A percentile compares a stretch with the other conserved stretches of the same genome.
These are phyloP conservation scores for Barnettozyma wickerhamii DNA, from an alignment of 805 yeast genomes.

Conservation along the genomic window DNA sequence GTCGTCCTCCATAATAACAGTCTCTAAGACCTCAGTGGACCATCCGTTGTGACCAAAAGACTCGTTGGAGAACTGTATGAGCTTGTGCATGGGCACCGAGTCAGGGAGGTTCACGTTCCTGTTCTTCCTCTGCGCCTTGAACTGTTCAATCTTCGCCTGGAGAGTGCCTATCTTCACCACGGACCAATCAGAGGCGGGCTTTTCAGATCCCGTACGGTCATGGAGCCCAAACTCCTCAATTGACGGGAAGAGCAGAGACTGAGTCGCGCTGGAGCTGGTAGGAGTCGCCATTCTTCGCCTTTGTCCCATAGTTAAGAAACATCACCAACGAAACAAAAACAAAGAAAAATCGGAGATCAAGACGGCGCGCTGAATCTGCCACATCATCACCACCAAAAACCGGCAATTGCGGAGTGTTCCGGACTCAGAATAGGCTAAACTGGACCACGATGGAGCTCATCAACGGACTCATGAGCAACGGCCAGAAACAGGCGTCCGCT, in stretches of 20 bases:
- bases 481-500: conserved; percentile 53
- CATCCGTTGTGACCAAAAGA: conserved; percentile 56
- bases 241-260: conserved; percentile 4
- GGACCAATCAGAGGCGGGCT: conserved; percentile 44
- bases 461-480: conserved; percentile 37
- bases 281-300: too few relatives aligned
- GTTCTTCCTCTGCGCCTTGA: conserved; percentile 7
- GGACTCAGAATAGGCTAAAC: too few relatives aligned
- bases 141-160: conserved; percentile 41
- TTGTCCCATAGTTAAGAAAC: too few relatives aligned
- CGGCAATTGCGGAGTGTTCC: too few relatives aligned
- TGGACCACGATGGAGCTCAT: conserved; percentile 34
- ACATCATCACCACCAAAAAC: not conserved
- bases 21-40: conserved; percentile 39
- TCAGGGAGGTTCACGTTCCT: conserved; percentile 3
- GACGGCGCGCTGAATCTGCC: too few relatives aligned
- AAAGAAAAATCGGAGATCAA: not conserved
- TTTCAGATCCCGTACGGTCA: not conserved
- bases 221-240: conserved; percentile 5
- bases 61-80: conserved; percentile 43
- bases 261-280: too few relatives aligned
- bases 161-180: conserved; percentile 42
- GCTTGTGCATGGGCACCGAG: conserved; percentile 28
- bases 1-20: conserved; percentile 18
- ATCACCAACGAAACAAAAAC: not conserved